phyloP scores from a whole-genome alignment of 163 green algal genomes.

The Prototheca wickerhamii region DNA sequence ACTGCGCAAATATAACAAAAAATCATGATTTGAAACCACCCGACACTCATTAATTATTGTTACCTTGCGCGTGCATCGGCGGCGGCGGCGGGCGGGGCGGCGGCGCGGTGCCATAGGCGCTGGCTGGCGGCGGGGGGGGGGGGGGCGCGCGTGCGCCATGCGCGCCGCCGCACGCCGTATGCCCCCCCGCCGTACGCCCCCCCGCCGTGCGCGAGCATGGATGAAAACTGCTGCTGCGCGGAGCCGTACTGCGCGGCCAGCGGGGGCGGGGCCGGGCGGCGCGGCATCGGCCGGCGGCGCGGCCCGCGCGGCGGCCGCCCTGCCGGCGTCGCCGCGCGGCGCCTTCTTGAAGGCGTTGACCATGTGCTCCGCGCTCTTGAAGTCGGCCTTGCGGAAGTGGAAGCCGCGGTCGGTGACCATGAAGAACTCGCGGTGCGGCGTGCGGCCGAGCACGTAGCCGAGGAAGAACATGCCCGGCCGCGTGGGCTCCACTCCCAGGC shows the following conservation, averaged over 20 bases:
- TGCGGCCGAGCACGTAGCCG: slow-evolving; percentile 19
- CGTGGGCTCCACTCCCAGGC: slow-evolving; percentile 21
- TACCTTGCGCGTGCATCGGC: no score
- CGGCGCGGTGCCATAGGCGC: no score
- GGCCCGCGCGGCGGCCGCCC: neutral
- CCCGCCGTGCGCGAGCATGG: no score
- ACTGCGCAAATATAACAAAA: no score
- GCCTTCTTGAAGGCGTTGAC: slow-evolving; percentile 12
- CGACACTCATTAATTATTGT: no score
- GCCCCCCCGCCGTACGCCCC: no score
- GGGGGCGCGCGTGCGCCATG: no score
- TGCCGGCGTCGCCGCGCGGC: neutral
- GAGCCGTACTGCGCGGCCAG: neutral
- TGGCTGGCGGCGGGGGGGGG: no score
- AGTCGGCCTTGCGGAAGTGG: slow-evolving; percentile 35
- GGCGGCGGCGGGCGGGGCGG: no score
- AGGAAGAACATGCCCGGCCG: slow-evolving; percentile 37
- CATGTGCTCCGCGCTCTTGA: slow-evolving; percentile 20
- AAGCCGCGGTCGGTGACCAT: slow-evolving; percentile 34
- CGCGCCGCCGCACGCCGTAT: no score
- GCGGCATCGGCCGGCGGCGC: neutral
- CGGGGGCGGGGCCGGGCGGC: neutral
- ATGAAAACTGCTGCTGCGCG: no score
- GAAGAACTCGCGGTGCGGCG: slow-evolving; percentile 41
- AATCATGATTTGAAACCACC: no score